phyloP scores from a whole-genome alignment of 2,329 filamentous ascomycete species.

The Thelonectria blattea region DNA sequence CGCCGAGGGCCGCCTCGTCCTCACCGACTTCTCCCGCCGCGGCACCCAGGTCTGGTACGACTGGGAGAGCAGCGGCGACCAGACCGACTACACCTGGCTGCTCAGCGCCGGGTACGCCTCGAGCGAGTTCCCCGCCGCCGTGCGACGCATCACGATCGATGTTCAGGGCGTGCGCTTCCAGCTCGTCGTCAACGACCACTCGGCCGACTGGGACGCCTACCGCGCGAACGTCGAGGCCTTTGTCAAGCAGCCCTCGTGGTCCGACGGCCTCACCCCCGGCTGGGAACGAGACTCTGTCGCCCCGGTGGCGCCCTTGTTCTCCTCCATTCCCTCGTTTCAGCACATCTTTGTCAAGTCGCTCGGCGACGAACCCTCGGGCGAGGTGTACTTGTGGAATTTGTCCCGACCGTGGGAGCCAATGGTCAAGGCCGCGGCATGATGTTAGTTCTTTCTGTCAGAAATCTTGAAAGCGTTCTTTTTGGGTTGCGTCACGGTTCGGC shows the following conservation, averaged over 20 bases:
- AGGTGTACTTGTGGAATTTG: slow-evolving; percentile 51
- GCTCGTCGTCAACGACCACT: slow-evolving; percentile 47
- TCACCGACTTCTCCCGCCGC: slow-evolving; percentile 46
- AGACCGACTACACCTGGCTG: slow-evolving; percentile 45
- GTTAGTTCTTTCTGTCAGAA: neutral
- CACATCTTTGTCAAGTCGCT: slow-evolving; percentile 47
- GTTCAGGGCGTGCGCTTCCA: slow-evolving; percentile 49
- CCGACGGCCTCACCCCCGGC: slow-evolving; percentile 35
- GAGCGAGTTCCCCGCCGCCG: slow-evolving; percentile 43
- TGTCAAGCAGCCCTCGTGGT: slow-evolving; percentile 38
- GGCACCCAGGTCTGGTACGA: slow-evolving; percentile 53
- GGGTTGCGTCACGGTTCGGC: slow-evolving; percentile 16
- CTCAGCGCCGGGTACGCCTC: slow-evolving; percentile 42
- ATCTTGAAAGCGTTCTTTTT: neutral
- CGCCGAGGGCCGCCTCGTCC: slow-evolving; percentile 44
- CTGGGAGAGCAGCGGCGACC: slow-evolving; percentile 47
- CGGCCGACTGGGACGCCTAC: slow-evolving; percentile 42
- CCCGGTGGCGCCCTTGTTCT: slow-evolving; percentile 39
- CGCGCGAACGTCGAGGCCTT: slow-evolving; percentile 44
- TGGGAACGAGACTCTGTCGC: slow-evolving; percentile 38
- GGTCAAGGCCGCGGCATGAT: slow-evolving; percentile 47
- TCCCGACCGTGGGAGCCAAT: slow-evolving; percentile 51
- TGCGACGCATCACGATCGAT: slow-evolving; percentile 46
- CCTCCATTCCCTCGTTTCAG: slow-evolving; percentile 39
- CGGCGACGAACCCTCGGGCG: slow-evolving; percentile 41